Base-by-base conservation (phyloP, 805 yeast species). In the Geotrichum ghanense region DNA sequence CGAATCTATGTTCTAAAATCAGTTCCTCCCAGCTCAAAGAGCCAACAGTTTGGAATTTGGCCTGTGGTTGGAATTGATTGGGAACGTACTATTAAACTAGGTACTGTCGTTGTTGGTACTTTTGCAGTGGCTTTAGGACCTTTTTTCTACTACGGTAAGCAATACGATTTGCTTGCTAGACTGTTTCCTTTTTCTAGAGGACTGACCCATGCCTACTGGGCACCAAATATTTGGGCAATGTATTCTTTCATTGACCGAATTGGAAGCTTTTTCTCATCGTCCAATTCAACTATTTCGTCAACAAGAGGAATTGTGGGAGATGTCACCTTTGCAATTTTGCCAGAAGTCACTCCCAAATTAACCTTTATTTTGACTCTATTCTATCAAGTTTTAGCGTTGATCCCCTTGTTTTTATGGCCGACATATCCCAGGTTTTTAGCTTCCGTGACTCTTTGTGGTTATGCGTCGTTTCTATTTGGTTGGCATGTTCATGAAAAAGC, bases 401-500 rank as follows among this genome's bases (percentile, higher is more conserved):
- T 83, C 2, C 95, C 95, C 1, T 58, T 81, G 3, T 68, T 85
- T 24, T 24, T 55, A 43, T 48, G 50, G 50, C 95, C 96, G 3
- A 78, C 79, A 1, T 84, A 74, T 60, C 78, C 78, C 52, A 72
- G 94, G 53, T 92, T 92, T 55, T 62, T 89, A 16, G 96, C 95
- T 0, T 76, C 89, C 1, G 65, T 92, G 55, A 82, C 96, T 0
- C 71, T 90, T 43, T 90, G 97, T 65, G 97, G 94, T 3, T 86
- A 78, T 65, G 80, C 95, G 0, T 83, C 95, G 2, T 92, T 85
- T 59, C 66, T 92, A 43, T 92, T 92, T 65, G 98, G 99, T 3
- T 92, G 97, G 97, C 97, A 92, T 59, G 98, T 92, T 21, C 98
- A 92, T 66, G 98, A 92, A 64, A 92, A 92, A 72, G 97, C 97